Evolutionary conservation across 2,329 filamentous ascomycete genomes (phyloP).

Genomic region (Penicillium aurantiogriseum): DNA sequence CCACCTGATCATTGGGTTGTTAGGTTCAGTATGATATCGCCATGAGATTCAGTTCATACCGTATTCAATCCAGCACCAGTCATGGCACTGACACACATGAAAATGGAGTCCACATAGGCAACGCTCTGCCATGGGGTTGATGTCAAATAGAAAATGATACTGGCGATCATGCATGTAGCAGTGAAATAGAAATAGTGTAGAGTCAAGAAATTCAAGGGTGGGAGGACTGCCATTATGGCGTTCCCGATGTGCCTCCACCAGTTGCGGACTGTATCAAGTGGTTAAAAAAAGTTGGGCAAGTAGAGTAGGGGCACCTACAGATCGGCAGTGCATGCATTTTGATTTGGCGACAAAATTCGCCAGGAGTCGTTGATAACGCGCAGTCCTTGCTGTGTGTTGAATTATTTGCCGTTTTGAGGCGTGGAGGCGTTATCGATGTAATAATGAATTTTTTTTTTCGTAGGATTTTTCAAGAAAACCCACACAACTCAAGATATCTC

Average conservation of each 20-base stretch:
- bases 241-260: conserved; percentile 23
- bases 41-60: conserved; percentile 27
- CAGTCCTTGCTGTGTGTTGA: neutral
- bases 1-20: conserved; percentile 35
- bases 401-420: neutral
- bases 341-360: neutral
- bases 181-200: conserved; percentile 69
- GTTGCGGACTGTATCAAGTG: conserved; percentile 17
- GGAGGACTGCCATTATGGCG: conserved; percentile 29
- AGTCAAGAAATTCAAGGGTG: conserved; percentile 59
- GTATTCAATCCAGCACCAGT: conserved; percentile 68
- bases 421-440: neutral
- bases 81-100: conserved; percentile 65
- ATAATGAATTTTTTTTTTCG: neutral
- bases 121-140: conserved; percentile 54
- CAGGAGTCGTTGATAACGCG: neutral
- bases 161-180: conserved; percentile 53
- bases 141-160: conserved; percentile 58
- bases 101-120: conserved; percentile 64
- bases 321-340: conserved; percentile 5
- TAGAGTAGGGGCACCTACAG: conserved; percentile 5
- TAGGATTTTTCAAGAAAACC: neutral
- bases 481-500: neutral
- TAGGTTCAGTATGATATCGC: neutral
- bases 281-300: neutral